phyloP scores from a whole-genome alignment of 106 monocot species.

The Hemerocallis citrina region DNA sequence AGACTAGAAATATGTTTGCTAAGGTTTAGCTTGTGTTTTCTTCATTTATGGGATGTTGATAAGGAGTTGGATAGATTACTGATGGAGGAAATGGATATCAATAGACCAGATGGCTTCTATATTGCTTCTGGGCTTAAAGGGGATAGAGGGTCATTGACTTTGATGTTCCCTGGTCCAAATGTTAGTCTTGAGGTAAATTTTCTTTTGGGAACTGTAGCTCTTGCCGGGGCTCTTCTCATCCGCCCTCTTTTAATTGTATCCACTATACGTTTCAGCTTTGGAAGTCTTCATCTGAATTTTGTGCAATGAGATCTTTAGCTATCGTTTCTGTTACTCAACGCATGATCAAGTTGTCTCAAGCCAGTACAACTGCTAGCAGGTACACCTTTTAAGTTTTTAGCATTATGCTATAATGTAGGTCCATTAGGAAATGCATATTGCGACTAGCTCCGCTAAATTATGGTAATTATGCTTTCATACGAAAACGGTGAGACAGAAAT shows the following conservation, averaged over 20 bases:
- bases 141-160: slow-evolving; percentile 73
- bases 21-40: slow-evolving; percentile 72
- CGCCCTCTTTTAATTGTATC: slow-evolving; percentile 1
- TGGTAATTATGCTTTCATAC: no score
- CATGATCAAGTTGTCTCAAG: slow-evolving; percentile 75
- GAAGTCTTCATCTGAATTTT: slow-evolving; percentile 87
- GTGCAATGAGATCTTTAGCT: slow-evolving; percentile 87
- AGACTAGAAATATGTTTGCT: slow-evolving; percentile 53
- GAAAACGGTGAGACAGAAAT: no score
- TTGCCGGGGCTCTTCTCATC: background rate
- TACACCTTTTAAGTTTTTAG: slow-evolving; percentile 9
- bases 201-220: slow-evolving; percentile 4
- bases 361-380: slow-evolving; percentile 76
- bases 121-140: slow-evolving; percentile 66
- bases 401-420: no score
- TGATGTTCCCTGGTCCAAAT: slow-evolving; percentile 73
- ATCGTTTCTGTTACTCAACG: slow-evolving; percentile 93
- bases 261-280: slow-evolving; percentile 63
- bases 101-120: slow-evolving; percentile 56
- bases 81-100: slow-evolving; percentile 64
- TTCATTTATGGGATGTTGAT: slow-evolving; percentile 93
- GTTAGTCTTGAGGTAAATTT: slow-evolving; percentile 66
- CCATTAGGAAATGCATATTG: no score
- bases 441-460: no score
- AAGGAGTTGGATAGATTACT: slow-evolving; percentile 70